A percentile compares a stretch with the other conserved stretches of the same genome.
phyloP scores from a whole-genome alignment of 1,139 yeast species.

The Lodderomyces beijingensis region DNA sequence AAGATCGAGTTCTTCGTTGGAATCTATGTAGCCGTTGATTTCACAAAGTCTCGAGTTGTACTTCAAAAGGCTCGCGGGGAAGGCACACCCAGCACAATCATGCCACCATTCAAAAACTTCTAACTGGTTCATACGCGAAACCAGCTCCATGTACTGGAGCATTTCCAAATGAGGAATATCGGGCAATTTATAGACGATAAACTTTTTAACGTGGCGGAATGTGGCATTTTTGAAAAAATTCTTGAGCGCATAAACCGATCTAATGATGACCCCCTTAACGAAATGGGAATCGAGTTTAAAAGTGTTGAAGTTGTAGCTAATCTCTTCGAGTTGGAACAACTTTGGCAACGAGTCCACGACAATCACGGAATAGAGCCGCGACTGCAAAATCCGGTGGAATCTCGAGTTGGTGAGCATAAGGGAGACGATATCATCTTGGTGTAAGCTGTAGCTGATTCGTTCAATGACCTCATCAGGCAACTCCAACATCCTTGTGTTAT shows the following conservation, averaged over 20 bases:
- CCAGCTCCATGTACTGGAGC: conserved; percentile 13
- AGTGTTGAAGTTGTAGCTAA: conserved; percentile 4
- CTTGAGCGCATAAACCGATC: conserved; percentile 20
- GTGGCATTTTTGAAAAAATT: conserved; percentile 16
- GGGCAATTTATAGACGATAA: conserved; percentile 19
- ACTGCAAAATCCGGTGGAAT: conserved; percentile 14
- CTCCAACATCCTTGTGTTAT: conserved; percentile 12
- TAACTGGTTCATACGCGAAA: conserved; percentile 19
- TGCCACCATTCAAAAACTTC: conserved; percentile 21
- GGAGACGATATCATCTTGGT: conserved; percentile 18
- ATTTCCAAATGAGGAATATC: conserved; percentile 26
- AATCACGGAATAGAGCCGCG: conserved; percentile 19
- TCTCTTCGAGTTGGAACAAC: conserved; percentile 7
- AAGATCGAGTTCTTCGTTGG: background rate
- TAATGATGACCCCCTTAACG: conserved; percentile 11
- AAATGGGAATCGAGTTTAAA: conserved; percentile 7
- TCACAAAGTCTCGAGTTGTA: conserved; percentile 5
- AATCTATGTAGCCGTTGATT: conserved; percentile 7
- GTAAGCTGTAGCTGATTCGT: conserved; percentile 13
- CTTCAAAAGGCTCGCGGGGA: conserved; percentile 5
- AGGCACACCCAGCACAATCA: background rate
- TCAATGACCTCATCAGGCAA: conserved; percentile 23
- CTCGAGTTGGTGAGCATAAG: conserved; percentile 16
- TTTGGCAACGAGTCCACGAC: conserved; percentile 19
- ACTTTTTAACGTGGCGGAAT: conserved; percentile 14